A percentile compares a stretch with the other conserved stretches of the same genome.
Conservation (phyloP, 495 filamentous ascomycete genomes). For the Xylaria nigripes region DNA sequence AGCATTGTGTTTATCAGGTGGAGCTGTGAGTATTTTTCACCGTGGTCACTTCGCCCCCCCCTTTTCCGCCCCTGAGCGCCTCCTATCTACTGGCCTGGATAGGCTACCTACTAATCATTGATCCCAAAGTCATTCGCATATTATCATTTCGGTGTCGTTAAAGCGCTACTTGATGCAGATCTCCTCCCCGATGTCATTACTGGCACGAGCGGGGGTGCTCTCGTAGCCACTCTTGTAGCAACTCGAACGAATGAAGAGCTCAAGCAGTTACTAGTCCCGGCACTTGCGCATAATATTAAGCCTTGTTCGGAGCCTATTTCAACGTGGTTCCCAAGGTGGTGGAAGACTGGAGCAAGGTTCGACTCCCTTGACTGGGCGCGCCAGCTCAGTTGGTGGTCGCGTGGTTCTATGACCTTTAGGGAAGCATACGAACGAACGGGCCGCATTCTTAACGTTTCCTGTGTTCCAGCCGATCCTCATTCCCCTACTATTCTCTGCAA, state of each 20-base stretch:
- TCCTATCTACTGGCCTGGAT: background rate
- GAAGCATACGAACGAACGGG: constrained; percentile 95
- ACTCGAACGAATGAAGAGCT: constrained; percentile 90
- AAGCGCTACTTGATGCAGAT: constrained; percentile 79
- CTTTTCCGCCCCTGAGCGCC: background rate
- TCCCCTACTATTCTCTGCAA: constrained; percentile 86
- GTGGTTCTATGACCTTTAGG: constrained; percentile 83
- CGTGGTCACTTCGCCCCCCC: background rate
- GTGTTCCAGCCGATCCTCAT: constrained; percentile 94
- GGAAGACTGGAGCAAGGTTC: constrained; percentile 85
- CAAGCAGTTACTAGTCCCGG: constrained; percentile 73
- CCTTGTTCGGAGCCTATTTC: constrained; percentile 73
- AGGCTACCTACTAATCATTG: background rate
- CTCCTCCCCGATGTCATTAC: constrained; percentile 90
- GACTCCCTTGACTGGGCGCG: constrained; percentile 88
- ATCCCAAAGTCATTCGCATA: constrained; percentile 59
- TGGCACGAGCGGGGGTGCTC: constrained; percentile 86
- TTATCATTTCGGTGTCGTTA: constrained; percentile 91
- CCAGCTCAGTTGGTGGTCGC: constrained; percentile 77
- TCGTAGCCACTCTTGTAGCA: constrained; percentile 80
- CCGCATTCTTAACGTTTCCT: constrained; percentile 88
- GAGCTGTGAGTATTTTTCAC: constrained; percentile 48
- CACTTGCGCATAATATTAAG: constrained; percentile 72
- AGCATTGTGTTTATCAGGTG: constrained; percentile 85
- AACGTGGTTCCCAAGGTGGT: constrained; percentile 78